Evolutionary conservation across 352 stramenopile genomes (phyloP), one percentile per base, ranked within the genome.

Genomic region (Globisporangium solare): DNA sequence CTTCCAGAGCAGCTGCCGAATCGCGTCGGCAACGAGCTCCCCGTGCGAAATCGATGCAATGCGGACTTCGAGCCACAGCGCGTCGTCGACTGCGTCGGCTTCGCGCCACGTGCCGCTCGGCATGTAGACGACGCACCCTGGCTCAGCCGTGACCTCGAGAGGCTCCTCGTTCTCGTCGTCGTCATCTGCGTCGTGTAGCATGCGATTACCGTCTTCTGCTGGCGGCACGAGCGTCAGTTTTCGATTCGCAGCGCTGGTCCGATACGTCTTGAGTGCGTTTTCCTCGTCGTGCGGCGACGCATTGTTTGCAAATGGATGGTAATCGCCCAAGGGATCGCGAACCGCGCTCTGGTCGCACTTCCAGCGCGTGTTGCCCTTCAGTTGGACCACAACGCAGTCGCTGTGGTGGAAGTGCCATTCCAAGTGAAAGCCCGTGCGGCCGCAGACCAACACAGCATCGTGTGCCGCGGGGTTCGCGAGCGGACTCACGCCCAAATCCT

Each of bases 101-200:
- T 66, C 47, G 41, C 76, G 80, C 80, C 80, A 90, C 4, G 66
- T 74, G 14, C 77, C 77, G 0, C 55, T 60, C 18, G 80, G 74
- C 5, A 87, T n/a, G 56, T 88, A 88, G 0, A 74, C 27, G 0
- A 90, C 67, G 0, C 66, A 70, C 0, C 80, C 80, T n/a, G 77
- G 54, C 17, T 70, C 66, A 0, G 73, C 43, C 0, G 67, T 37
- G 14, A 63, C 27, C 14, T 71, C 56, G 5, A 35, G 27, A 35
- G 27, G 27, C 27, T 35, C 27, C 1, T 46, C 12, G 4, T 35
- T 21, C 22, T 17, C 31, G 11, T 63, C 55, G 22, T 63, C 56
- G 6, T 50, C 58, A 8, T 58, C 18, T 5, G n/a, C 51, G 3
- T 66, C 53, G 59, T n/a, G 63, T 54, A 56, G 54, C 27, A 35